These are phyloP conservation scores for Colletotrichum abscissum DNA, from an alignment of 2,329 filamentous ascomycete genomes.

Conservation along the genomic window DNA sequence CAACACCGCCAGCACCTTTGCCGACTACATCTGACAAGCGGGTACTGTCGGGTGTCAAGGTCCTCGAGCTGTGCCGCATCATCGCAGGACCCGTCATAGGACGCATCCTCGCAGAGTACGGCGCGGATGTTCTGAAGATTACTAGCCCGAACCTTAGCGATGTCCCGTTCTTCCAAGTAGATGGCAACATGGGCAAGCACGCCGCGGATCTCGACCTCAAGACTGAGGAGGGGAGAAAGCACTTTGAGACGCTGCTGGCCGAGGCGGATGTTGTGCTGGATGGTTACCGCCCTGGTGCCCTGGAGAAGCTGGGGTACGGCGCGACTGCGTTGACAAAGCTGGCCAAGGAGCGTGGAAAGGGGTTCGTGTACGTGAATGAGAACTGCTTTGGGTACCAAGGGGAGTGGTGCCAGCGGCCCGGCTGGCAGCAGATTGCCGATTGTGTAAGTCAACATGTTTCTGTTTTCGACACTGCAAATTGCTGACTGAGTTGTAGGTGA, in stretches of 20 bases:
- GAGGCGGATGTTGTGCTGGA: constrained; percentile 75
- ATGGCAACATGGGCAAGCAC: constrained; percentile 79
- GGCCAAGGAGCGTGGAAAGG: constrained; percentile 66
- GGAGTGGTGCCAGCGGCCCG: constrained; percentile 72
- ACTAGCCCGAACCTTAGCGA: constrained; percentile 76
- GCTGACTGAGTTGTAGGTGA: constrained; percentile 42
- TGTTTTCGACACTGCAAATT: background rate
- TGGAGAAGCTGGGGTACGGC: constrained; percentile 73
- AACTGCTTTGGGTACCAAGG: constrained; percentile 74
- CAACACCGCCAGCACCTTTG: constrained; percentile 60
- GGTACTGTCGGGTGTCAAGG: constrained; percentile 71
- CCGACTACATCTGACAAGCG: constrained; percentile 38
- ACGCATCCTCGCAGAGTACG: constrained; percentile 78
- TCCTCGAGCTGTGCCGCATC: constrained; percentile 80
- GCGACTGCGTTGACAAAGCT: constrained; percentile 63
- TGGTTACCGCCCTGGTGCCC: constrained; percentile 75
- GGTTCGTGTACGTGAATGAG: constrained; percentile 76
- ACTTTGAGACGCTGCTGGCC: constrained; percentile 69
- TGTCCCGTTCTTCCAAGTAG: constrained; percentile 78
- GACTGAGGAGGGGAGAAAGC: constrained; percentile 58
- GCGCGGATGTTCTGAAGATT: constrained; percentile 79
- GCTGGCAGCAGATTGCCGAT: constrained; percentile 80
- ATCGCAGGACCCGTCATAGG: constrained; percentile 81
- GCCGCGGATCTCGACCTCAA: constrained; percentile 73
- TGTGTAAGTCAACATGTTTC: constrained; percentile 52